Evolutionary conservation across 2,329 filamentous ascomycete genomes (phyloP).

Genomic region (Clonostachys rhizophaga): DNA sequence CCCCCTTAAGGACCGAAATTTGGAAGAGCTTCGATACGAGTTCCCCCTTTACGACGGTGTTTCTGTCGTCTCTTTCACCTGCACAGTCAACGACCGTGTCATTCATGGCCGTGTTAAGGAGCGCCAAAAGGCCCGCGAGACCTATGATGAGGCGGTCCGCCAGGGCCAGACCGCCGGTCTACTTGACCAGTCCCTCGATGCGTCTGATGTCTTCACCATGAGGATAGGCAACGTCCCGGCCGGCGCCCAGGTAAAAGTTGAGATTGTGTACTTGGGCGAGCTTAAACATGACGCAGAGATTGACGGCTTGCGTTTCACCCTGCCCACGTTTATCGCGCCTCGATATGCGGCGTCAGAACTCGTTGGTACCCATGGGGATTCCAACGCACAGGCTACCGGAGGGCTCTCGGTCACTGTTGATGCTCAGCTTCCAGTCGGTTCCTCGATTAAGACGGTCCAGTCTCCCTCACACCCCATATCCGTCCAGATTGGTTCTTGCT

Average conservation of each 20-base stretch:
- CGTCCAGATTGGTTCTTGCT: conserved; percentile 56
- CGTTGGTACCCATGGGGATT: conserved; percentile 1
- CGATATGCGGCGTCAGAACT: conserved; percentile 45
- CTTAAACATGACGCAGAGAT: conserved; percentile 66
- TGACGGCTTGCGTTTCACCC: conserved; percentile 64
- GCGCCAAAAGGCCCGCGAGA: conserved; percentile 52
- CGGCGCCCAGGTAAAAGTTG: conserved; percentile 48
- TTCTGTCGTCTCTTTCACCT: conserved; percentile 63
- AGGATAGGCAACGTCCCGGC: conserved; percentile 64
- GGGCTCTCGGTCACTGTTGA: conserved; percentile 24
- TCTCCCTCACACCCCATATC: conserved; percentile 66
- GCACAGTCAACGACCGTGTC: conserved; percentile 53
- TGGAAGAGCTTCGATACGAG: conserved; percentile 52
- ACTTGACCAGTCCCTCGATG: conserved; percentile 54
- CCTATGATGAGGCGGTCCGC: conserved; percentile 53
- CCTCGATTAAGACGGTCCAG: conserved; percentile 55
- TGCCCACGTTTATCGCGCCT: conserved; percentile 63
- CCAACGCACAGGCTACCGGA: not conserved
- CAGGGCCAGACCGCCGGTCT: conserved; percentile 59
- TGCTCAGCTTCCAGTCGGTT: conserved; percentile 42
- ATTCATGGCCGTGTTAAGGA: conserved; percentile 65
- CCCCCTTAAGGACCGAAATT: conserved; percentile 23
- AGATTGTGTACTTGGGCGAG: conserved; percentile 64
- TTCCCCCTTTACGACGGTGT: conserved; percentile 73
- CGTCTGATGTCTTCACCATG: conserved; percentile 64